A percentile compares a stretch with the other conserved stretches of the same genome.
Evolutionary conservation across 345 rosid genomes (phyloP).

Genomic region (Iberis pinnata): DNA sequence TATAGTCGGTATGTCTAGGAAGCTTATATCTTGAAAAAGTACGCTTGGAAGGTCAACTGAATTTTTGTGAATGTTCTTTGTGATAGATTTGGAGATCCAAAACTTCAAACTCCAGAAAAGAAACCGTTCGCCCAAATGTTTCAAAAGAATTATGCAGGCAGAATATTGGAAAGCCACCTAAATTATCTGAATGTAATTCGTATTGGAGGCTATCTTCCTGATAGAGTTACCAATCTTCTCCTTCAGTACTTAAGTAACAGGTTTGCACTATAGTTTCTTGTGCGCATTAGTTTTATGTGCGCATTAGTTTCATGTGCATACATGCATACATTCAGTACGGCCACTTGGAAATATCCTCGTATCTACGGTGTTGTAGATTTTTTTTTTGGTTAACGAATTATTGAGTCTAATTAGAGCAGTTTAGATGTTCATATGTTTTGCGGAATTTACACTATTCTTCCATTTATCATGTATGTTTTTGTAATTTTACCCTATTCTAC

Average conservation of each 20-base stretch:
- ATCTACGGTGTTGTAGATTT: not conserved
- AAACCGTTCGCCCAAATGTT: constrained; percentile 85
- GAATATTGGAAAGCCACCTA: constrained; percentile 87
- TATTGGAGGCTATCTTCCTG: constrained; percentile 89
- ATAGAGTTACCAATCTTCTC: constrained; percentile 88
- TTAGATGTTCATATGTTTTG: not conserved
- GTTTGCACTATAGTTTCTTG: constrained; percentile 33
- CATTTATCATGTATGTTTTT: not conserved
- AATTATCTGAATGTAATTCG: constrained; percentile 72
- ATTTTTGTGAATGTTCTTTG: not conserved
- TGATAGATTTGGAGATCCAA: constrained; percentile 90
- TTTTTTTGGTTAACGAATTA: not conserved
- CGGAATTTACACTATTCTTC: not conserved
- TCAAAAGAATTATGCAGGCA: constrained; percentile 88
- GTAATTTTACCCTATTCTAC: not conserved
- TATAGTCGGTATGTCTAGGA: constrained; percentile 56
- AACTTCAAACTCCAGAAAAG: constrained; percentile 75
- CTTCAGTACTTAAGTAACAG: constrained; percentile 96
- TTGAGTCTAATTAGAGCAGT: not conserved
- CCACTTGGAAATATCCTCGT: not conserved
- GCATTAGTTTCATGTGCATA: too few species aligned
- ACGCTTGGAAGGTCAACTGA: not conserved
- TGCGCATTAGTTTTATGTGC: constrained; percentile 8
- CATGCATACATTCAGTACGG: constrained; percentile 10
- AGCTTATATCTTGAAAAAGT: not conserved